Conservation (phyloP, 208 protist species). For the Porcisia hertigi region DNA sequence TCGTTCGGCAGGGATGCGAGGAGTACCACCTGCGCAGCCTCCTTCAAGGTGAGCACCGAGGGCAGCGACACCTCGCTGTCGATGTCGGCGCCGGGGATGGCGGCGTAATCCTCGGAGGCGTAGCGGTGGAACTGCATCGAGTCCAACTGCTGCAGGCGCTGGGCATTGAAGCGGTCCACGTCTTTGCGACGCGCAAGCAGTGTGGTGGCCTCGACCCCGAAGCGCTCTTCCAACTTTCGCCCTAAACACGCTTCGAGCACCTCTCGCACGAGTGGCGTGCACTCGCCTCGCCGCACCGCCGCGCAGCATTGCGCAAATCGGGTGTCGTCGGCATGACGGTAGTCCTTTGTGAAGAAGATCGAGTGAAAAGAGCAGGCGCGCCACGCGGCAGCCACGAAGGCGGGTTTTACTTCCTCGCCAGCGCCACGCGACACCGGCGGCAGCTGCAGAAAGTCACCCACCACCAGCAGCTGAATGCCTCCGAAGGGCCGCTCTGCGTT, state of each 20-base stretch:
- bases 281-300: conserved; percentile 58
- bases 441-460: conserved; percentile 90
- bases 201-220: conserved; percentile 53
- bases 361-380: conserved; percentile 29
- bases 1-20: conserved; percentile 46
- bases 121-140: conserved; percentile 54
- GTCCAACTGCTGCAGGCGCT: conserved; percentile 47
- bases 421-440: conserved; percentile 51
- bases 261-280: conserved; percentile 49
- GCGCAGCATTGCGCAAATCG: conserved; percentile 48
- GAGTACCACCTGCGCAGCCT: conserved; percentile 77
- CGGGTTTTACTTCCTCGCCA: conserved; percentile 48
- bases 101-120: conserved; percentile 75
- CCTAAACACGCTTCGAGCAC: conserved; percentile 43
- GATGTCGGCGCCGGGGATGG: conserved; percentile 51
- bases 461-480: conserved; percentile 89
- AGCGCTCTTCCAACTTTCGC: conserved; percentile 26
- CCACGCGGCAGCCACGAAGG: conserved; percentile 62
- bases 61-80: conserved; percentile 63
- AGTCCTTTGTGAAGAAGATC: conserved; percentile 44
- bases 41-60: conserved; percentile 53
- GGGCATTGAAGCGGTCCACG: conserved; percentile 55
- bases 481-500: conserved; percentile 61
- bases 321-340: conserved; percentile 43
- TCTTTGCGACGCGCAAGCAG: conserved; percentile 53